A percentile compares a stretch with the other conserved stretches of the same genome.
Evolutionary conservation across 73 alveolate genomes (phyloP).

Genomic region (Blepharisma japonicum): DNA sequence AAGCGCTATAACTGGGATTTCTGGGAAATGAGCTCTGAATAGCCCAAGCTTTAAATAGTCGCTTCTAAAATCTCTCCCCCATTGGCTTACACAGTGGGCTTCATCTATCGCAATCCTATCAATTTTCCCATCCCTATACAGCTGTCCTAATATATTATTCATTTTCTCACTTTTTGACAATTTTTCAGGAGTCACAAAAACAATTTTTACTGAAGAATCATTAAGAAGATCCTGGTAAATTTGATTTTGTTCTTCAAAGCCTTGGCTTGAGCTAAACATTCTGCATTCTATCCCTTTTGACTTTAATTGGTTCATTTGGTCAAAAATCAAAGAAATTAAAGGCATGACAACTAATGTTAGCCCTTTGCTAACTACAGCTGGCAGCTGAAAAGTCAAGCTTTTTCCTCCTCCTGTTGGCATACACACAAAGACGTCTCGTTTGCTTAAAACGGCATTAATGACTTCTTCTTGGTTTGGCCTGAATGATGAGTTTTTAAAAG

Average conservation of each 20-base stretch:
- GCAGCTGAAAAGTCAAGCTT: conserved; percentile 84
- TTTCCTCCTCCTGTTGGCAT: conserved; percentile 99
- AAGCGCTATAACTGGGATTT: conserved; percentile 93
- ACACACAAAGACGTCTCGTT: conserved; percentile 88
- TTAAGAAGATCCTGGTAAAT: background rate
- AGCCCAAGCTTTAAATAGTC: conserved; percentile 85
- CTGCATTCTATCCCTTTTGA: conserved; percentile 53
- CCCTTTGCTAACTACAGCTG: conserved; percentile 73
- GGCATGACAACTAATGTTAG: conserved; percentile 88
- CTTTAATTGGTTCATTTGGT: conserved; percentile 68
- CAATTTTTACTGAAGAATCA: conserved; percentile 29
- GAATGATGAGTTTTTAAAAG: conserved; percentile 76
- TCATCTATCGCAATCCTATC: conserved; percentile 97
- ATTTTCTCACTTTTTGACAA: conserved; percentile 42
- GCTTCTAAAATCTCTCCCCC: conserved; percentile 99
- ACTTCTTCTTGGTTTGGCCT: conserved; percentile 85
- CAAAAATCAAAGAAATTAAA: conserved; percentile 74
- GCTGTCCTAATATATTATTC: conserved; percentile 34
- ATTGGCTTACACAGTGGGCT: conserved; percentile 98
- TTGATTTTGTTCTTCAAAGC: background rate
- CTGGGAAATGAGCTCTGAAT: conserved; percentile 76
- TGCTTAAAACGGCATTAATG: conserved; percentile 77
- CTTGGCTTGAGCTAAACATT: conserved; percentile 1
- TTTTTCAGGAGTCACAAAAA: conserved; percentile 72
- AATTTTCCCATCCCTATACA: conserved; percentile 41